Evolutionary conservation across 139 green algal species (phyloP).

Genomic region (Monoraphidium neglectum): DNA sequence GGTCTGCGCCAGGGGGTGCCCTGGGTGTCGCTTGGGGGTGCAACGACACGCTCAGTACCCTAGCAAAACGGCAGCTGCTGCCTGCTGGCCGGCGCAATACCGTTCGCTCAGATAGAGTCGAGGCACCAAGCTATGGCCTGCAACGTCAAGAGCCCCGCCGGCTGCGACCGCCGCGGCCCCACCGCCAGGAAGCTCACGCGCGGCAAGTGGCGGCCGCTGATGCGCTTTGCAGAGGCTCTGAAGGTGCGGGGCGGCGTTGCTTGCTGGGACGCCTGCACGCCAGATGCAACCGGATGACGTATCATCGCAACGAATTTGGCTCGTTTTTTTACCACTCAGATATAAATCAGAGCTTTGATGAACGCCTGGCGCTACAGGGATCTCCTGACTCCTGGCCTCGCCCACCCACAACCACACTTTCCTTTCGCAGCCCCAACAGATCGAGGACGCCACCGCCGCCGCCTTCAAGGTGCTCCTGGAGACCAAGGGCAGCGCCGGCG

Average conservation of each 20-base stretch:
- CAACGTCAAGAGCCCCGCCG: no score
- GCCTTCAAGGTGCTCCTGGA: background rate
- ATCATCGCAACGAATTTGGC: background rate
- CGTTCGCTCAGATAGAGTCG: no score
- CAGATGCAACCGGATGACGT: background rate
- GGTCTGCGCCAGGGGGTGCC: no score
- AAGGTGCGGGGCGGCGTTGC: conserved; percentile 9
- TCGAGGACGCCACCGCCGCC: background rate
- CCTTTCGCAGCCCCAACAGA: background rate
- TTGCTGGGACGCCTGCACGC: background rate
- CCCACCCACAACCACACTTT: background rate
- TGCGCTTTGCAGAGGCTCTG: conserved; percentile 48
- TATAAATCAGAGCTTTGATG: no score
- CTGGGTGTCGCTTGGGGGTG: no score
- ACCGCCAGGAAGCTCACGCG: conserved; percentile 67
- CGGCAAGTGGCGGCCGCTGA: conserved; percentile 68
- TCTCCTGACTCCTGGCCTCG: background rate
- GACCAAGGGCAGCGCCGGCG: background rate
- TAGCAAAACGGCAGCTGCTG: no score
- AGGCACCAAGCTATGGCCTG: no score
- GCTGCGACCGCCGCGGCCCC: no score
- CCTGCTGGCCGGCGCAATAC: no score
- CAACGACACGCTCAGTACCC: no score
- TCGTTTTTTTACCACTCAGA: no score
- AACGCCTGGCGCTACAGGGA: background rate